Evolutionary conservation across 1,284 basidiomycete species (phyloP), one percentile per base, ranked within the genome.

Genomic region (Rhodofomes roseus): DNA sequence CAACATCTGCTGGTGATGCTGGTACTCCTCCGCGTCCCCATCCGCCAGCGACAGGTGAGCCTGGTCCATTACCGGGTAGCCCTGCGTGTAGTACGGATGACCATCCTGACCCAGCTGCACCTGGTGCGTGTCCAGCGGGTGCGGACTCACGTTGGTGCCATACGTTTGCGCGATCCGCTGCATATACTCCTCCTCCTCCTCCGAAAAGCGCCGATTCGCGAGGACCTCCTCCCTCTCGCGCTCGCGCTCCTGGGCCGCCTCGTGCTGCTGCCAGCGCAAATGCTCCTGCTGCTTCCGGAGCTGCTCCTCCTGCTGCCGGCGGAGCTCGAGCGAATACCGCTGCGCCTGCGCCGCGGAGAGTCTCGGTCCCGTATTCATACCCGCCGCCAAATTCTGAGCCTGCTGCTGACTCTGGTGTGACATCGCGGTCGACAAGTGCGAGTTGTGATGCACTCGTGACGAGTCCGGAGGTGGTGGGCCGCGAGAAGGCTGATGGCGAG

Each of bases 401-500:
- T 34, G 50, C 31, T 52, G 50, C 20, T 12, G 50, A 34, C 31
- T 37, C 31, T 34, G 50, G 50, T 34, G 50, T 54, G 22, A 29
- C 63, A 52, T 52, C 60, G 64, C 70, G 66, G 70, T 81, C 79
- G 76, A 73, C 72, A 75, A 79, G 76, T 70, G 77, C 79, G 76
- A 81, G 77, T 66, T 76, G 72, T 65, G 74, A 70, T 68, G 78
- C 74, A 62, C 72, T 73, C 66, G 76, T 71, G 76, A 78, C 71
- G 77, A 79, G 76, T 70, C 79, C 79, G 66, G 79, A 78, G 60
- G 79, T 81, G 70, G 71, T 75, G 62, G 79, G 79, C 60, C 79
- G 72, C 71, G 80, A 78, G 70, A 72, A 62, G 65, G 68, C 62
- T 70, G 72, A 71, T 64, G 65, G 36, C 54, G 60, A 56, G 41